Evolutionary conservation across 768 basidiomycete genomes (phyloP).

Genomic region (Mycena pura): DNA sequence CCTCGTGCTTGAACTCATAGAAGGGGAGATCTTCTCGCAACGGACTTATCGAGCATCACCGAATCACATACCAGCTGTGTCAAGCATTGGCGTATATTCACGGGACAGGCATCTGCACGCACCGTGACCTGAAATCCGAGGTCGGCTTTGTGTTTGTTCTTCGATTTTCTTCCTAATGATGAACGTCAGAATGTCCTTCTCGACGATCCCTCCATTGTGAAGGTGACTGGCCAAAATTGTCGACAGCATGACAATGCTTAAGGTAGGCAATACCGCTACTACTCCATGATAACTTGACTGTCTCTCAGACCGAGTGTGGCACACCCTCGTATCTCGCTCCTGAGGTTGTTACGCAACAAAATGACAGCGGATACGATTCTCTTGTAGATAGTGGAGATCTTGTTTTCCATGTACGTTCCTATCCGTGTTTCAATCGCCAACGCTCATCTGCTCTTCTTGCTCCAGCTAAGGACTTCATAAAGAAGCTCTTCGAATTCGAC

Average conservation of each 20-base stretch:
- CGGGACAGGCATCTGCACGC: slow-evolving; percentile 77
- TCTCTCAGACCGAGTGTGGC: too few species aligned
- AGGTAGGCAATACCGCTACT: slow-evolving; percentile 83
- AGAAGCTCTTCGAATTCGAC: slow-evolving; percentile 72
- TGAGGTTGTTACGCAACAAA: slow-evolving; percentile 79
- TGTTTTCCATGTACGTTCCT: slow-evolving; percentile 82
- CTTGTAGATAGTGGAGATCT: slow-evolving; percentile 98
- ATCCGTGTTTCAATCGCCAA: background rate
- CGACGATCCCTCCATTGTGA: slow-evolving; percentile 74
- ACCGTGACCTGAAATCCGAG: slow-evolving; percentile 94
- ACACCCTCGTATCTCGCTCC: slow-evolving; percentile 95
- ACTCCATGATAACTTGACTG: too few species aligned
- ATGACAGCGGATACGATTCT: slow-evolving; percentile 79
- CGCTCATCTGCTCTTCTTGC: slow-evolving; percentile 5
- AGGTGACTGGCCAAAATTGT: slow-evolving; percentile 95
- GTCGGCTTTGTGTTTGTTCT: slow-evolving; percentile 40
- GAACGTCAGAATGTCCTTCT: slow-evolving; percentile 77
- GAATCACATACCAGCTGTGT: slow-evolving; percentile 86
- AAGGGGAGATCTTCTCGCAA: slow-evolving; percentile 12
- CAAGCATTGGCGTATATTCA: slow-evolving; percentile 82
- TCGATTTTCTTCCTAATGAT: background rate
- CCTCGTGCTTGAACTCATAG: slow-evolving; percentile 17
- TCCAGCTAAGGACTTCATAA: slow-evolving; percentile 73
- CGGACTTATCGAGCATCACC: slow-evolving; percentile 39
- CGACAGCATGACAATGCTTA: slow-evolving; percentile 49